phyloP scores from a whole-genome alignment of 2,329 filamentous ascomycete genomes.

The Periconia digitata region DNA sequence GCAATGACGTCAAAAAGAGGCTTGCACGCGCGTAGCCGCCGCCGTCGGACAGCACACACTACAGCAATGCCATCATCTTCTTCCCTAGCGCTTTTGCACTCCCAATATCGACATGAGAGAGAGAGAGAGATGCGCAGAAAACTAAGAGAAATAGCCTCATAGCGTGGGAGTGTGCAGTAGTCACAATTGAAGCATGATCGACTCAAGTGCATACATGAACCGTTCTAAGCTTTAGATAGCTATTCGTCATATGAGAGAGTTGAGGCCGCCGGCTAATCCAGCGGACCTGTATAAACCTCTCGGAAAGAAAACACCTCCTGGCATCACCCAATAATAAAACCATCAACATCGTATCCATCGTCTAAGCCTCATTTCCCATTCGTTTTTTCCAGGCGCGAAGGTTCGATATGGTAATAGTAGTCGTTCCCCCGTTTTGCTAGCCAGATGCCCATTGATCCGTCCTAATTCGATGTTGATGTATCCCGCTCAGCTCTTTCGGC shows the following conservation, averaged over 20 bases:
- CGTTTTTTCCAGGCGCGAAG: constrained; percentile 15
- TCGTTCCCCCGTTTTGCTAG: constrained; percentile 14
- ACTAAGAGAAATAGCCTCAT: too few relatives aligned
- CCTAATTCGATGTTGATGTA: constrained; percentile 15
- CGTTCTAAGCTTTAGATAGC: constrained; percentile 4
- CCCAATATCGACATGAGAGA: too few relatives aligned
- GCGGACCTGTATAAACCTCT: constrained; percentile 25
- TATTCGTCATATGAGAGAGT: constrained; percentile 18
- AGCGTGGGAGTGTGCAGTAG: too few relatives aligned
- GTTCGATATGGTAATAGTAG: constrained; percentile 20
- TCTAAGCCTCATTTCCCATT: background rate
- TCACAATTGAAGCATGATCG: too few relatives aligned
- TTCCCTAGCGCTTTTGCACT: background rate
- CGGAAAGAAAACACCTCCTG: constrained; percentile 21
- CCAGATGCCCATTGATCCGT: constrained; percentile 29
- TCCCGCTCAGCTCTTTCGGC: constrained; percentile 24
- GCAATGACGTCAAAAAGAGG: too few relatives aligned
- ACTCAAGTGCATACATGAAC: too few relatives aligned
- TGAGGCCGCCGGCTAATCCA: constrained; percentile 35
- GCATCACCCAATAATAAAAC: background rate
- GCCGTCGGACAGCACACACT: too few relatives aligned
- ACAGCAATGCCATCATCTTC: background rate
- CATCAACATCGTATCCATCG: background rate
- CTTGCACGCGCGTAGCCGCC: too few relatives aligned
- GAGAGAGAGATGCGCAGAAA: too few relatives aligned